A percentile compares a stretch with the other conserved stretches of the same genome.
Evolutionary conservation across 208 protist genomes (phyloP).

Genomic region (Crithidia mellificae): DNA sequence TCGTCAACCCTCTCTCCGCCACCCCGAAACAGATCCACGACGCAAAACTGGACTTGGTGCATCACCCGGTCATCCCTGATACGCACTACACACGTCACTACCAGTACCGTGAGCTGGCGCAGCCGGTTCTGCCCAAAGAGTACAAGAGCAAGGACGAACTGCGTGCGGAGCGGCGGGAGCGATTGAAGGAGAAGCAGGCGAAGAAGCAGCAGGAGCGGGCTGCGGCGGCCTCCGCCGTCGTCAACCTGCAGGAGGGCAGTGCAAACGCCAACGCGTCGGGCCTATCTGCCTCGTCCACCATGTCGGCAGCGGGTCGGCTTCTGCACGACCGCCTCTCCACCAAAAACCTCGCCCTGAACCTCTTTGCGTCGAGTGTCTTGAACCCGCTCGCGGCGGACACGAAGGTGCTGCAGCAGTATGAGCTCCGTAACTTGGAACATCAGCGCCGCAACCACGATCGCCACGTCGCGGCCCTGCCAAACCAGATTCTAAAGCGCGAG

Average conservation of each 20-base stretch:
- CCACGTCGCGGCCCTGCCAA: constrained; percentile 73
- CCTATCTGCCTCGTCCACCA: background rate
- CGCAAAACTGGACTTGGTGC: constrained; percentile 42
- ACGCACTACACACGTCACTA: constrained; percentile 62
- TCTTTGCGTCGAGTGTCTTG: constrained; percentile 66
- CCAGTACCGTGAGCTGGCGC: constrained; percentile 31
- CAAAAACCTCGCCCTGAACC: constrained; percentile 53
- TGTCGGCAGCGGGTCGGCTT: constrained; percentile 14
- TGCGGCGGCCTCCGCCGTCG: constrained; percentile 13
- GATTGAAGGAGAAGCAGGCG: constrained; percentile 51
- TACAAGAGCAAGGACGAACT: constrained; percentile 67
- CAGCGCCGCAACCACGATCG: constrained; percentile 79
- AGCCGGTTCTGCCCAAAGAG: constrained; percentile 34
- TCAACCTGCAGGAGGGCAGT: background rate
- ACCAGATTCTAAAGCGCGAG: constrained; percentile 72
- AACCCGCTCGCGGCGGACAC: constrained; percentile 75
- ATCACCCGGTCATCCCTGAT: constrained; percentile 61
- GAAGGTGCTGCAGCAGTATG: constrained; percentile 66
- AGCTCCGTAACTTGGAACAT: constrained; percentile 77
- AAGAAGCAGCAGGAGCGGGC: constrained; percentile 41
- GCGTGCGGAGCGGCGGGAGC: constrained; percentile 62
- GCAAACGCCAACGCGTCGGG: too few relatives aligned
- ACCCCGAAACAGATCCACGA: constrained; percentile 16
- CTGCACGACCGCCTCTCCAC: constrained; percentile 67
- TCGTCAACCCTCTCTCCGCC: constrained; percentile 25